Base-by-base conservation (phyloP, 306 rosid species). In the Ammopiptanthus mongolicus region DNA sequence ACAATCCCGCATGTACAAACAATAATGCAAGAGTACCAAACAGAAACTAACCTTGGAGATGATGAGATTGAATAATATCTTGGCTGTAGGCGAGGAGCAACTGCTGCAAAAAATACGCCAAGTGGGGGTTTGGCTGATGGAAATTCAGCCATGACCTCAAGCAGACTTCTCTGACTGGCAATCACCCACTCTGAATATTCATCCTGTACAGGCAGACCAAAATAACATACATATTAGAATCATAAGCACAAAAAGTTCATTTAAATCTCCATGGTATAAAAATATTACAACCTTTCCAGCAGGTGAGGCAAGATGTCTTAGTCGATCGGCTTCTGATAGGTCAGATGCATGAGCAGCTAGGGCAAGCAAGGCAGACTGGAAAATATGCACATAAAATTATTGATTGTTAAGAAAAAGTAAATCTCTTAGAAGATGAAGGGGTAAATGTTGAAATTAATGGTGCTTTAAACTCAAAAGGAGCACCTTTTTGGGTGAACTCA, bases 61-160 rank as follows among this genome's bases (percentile, higher is more conserved):
- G 99, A 96, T 37, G 99, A 96, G 69, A 96, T 96, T 63, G 99
- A 96, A 77, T 96, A 96, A 84, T 66, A 96, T 87, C 99, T 89
- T 9, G 99, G 99, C 84, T 80, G 98, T 82, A 92, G 87, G 61
- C 97, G 95, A 31, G 99, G 98, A 69, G 96, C 91, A 63, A 92
- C 93, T 42, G 98, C 80, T 28, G 98, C 98, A 78, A 96, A 92
- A 81, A 96, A 92, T 72, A 90, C 97, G 67, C 98, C 97, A 65
- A 92, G 84, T 36, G 99, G 92, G 47, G 99, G 97, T 80, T 76
- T 92, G 83, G 97, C 97, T 21, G 98, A 90, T 80, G 97, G 84
- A 75, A 90, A 96, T 75, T 83, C 96, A 72, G 90, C 88, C 97
- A 96, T 88, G 81, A 96, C 90, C 81, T 96, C 98, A 80, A 96